phyloP scores from a whole-genome alignment of 768 basidiomycete genomes.

The Pisolithus albus region DNA sequence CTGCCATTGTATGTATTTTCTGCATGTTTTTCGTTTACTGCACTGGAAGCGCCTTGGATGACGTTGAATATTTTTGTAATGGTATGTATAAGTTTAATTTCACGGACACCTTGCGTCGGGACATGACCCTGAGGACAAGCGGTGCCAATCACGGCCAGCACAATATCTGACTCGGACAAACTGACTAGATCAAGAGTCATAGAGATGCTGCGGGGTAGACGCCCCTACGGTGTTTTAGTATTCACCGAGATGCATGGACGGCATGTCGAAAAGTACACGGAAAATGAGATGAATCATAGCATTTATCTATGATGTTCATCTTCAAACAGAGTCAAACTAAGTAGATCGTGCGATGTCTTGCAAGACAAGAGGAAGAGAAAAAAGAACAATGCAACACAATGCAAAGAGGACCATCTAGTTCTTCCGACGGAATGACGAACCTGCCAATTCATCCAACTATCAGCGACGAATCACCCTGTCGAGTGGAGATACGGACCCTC shows the following conservation, averaged over 20 bases:
- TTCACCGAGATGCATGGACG: background rate
- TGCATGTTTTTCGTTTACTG: background rate
- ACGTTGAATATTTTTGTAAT: background rate
- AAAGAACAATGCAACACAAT: background rate
- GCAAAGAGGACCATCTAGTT: slow-evolving; percentile 39
- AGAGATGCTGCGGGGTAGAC: background rate
- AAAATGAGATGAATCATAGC: background rate
- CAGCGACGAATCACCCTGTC: background rate
- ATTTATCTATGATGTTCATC: background rate
- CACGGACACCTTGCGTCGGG: no score
- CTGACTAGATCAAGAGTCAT: no score
- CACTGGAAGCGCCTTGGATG: background rate
- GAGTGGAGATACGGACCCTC: slow-evolving; percentile 62
- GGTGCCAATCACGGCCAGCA: no score
- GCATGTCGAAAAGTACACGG: background rate
- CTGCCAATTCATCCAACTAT: slow-evolving; percentile 35
- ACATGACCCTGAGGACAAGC: no score
- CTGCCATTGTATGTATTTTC: background rate
- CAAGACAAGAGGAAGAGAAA: background rate
- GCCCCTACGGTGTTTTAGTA: background rate
- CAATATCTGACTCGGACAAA: no score
- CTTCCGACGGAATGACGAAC: slow-evolving; percentile 98
- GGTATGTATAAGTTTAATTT: no score
- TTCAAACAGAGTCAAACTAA: background rate
- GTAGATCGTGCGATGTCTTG: background rate